phyloP scores from a whole-genome alignment of 495 filamentous ascomycete species.

The Talaromyces thailandensis region DNA sequence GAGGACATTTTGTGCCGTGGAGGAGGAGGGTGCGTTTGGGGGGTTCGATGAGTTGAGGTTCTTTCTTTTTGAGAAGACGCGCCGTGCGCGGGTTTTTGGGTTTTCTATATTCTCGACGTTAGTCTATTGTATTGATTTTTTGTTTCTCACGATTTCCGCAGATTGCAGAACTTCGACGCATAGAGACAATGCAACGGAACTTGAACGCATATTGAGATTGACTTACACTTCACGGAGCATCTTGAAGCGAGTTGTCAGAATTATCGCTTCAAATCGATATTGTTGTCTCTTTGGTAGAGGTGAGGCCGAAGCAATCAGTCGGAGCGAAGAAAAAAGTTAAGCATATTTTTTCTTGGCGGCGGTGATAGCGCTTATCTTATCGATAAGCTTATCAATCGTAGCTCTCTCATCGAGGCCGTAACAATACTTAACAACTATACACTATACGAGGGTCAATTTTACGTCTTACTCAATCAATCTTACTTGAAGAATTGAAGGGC shows the following conservation, averaged over 20 bases:
- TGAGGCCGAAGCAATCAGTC: not conserved
- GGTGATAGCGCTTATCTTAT: conserved; percentile 3
- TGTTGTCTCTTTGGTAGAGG: not conserved
- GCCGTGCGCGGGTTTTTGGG: conserved; percentile 90
- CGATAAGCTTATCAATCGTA: conserved; percentile 4
- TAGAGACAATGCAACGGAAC: conserved; percentile 1
- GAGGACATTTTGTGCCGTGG: conserved; percentile 70
- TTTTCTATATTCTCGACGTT: conserved; percentile 45
- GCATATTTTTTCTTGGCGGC: not conserved
- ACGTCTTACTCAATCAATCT: not conserved
- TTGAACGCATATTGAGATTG: not conserved
- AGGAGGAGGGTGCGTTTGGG: conserved; percentile 81
- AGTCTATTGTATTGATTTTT: not conserved
- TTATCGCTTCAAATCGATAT: not conserved
- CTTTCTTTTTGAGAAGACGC: conserved; percentile 82
- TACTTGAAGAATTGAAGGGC: not conserved
- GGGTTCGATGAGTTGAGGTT: conserved; percentile 81
- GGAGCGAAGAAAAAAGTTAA: conserved; percentile 3
- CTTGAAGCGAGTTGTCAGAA: conserved; percentile 4
- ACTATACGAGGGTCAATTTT: not conserved
- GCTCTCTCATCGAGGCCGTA: not conserved
- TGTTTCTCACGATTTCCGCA: not conserved
- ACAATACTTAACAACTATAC: too few relatives aligned
- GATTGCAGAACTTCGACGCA: not conserved
- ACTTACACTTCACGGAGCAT: conserved; percentile 45